Percentiles rank a stretch among this genome's conserved stretches.
Conservation (phyloP, 371 early-diverging fungal species). For the Mortierella sp. region DNA sequence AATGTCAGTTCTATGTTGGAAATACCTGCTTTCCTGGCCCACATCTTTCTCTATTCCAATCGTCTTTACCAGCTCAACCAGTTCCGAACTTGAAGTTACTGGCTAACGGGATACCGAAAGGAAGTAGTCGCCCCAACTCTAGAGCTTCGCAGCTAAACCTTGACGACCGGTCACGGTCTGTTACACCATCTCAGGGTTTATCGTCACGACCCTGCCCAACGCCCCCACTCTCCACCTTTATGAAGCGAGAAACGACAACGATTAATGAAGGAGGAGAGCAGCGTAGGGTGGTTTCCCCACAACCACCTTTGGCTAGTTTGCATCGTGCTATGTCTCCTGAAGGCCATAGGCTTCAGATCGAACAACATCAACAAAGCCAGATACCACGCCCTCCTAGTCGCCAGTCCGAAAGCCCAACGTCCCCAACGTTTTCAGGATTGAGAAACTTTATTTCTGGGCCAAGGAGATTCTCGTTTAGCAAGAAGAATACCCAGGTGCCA, state of each 20-base stretch:
- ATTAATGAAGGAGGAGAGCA: constrained; percentile 26
- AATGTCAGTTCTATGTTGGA: constrained; percentile 53
- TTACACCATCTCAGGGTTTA: constrained; percentile 37
- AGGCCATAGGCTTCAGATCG: neutral
- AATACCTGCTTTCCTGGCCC: constrained; percentile 53
- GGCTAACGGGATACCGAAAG: constrained; percentile 27
- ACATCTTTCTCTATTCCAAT: constrained; percentile 31
- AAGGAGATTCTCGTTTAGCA: constrained; percentile 38
- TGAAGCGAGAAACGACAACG: constrained; percentile 24
- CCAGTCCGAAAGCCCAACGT: constrained; percentile 42
- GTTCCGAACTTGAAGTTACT: constrained; percentile 42
- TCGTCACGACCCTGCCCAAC: constrained; percentile 29
- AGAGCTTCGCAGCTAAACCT: constrained; percentile 33
- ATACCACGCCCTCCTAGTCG: constrained; percentile 34
- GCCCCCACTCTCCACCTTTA: constrained; percentile 23
- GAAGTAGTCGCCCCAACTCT: constrained; percentile 39
- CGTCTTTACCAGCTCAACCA: constrained; percentile 36
- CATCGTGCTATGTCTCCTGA: constrained; percentile 31
- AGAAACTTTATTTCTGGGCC: constrained; percentile 33
- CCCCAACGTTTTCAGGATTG: constrained; percentile 38
- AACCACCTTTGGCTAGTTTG: neutral
- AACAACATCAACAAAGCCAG: constrained; percentile 7
- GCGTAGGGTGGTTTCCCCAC: constrained; percentile 15
- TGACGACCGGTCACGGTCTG: constrained; percentile 45
- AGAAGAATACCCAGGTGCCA: constrained; percentile 14